A percentile compares a stretch with the other conserved stretches of the same genome.
Evolutionary conservation across 805 yeast species (phyloP).

Genomic region (Tetrapisispora taiwanensis): DNA sequence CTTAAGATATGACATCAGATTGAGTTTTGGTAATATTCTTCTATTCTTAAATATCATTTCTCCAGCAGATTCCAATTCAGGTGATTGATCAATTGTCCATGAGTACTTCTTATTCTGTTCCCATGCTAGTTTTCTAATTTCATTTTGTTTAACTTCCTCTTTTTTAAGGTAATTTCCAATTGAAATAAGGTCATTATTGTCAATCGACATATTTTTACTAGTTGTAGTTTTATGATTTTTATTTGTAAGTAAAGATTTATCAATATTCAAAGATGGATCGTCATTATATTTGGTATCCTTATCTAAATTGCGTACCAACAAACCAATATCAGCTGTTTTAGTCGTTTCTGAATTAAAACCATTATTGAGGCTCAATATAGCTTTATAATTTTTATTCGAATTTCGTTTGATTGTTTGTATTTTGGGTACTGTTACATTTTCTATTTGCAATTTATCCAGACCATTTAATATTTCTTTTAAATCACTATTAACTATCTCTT

Average conservation of each 20-base stretch:
- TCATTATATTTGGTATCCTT: background rate
- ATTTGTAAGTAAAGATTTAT: background rate
- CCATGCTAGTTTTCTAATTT: constrained; percentile 13
- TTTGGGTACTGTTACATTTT: background rate
- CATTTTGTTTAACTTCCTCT: constrained; percentile 14
- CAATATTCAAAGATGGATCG: background rate
- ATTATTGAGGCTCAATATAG: background rate
- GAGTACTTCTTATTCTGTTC: constrained; percentile 14
- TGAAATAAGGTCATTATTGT: constrained; percentile 9
- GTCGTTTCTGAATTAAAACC: too few relatives aligned
- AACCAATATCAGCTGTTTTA: background rate
- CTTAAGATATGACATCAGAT: background rate
- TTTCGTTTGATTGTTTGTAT: background rate
- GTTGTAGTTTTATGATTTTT: background rate
- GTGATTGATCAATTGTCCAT: constrained; percentile 13
- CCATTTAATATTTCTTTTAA: background rate
- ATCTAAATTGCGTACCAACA: too few relatives aligned
- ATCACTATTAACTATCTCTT: background rate
- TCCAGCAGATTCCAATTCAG: constrained; percentile 10
- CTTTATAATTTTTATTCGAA: background rate
- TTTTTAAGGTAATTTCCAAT: constrained; percentile 15
- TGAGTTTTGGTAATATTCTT: background rate
- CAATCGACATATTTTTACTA: background rate
- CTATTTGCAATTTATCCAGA: background rate
- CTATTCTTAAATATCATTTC: constrained; percentile 9